These are phyloP conservation scores for Balamuthia mandrillaris DNA, from an alignment of 208 protist genomes.

Conservation along the genomic window DNA sequence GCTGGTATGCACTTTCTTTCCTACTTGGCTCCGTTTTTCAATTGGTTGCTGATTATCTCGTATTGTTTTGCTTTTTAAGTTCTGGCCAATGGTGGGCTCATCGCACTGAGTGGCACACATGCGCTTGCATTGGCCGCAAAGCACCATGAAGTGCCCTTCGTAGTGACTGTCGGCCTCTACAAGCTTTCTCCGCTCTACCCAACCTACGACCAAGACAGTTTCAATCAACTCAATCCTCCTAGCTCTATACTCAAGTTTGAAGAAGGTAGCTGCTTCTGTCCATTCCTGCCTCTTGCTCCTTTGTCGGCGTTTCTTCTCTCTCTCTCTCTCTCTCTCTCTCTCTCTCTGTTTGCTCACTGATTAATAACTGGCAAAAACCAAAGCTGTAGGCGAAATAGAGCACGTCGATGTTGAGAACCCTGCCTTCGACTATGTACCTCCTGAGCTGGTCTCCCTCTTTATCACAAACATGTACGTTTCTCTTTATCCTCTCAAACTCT, in stretches of 20 bases:
- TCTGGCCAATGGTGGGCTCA: conserved; percentile 94
- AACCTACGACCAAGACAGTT: conserved; percentile 78
- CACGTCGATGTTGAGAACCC: conserved; percentile 83
- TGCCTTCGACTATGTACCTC: conserved; percentile 94
- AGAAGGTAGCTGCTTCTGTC: conserved; percentile 43
- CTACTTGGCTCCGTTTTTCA: not conserved
- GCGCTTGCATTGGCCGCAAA: conserved; percentile 89
- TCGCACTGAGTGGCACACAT: conserved; percentile 87
- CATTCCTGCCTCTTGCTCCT: not conserved
- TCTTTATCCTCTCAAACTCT: no score
- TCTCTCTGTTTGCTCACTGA: not conserved
- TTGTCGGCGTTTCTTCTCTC: not conserved
- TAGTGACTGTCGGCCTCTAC: conserved; percentile 90
- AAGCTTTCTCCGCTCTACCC: conserved; percentile 95
- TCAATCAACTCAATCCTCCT: conserved; percentile 65
- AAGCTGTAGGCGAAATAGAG: not conserved
- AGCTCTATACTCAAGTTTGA: conserved; percentile 48
- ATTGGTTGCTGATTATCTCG: not conserved
- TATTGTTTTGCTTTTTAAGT: conserved; percentile 52
- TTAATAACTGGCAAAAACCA: no score
- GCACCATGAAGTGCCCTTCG: conserved; percentile 87
- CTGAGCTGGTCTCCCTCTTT: conserved; percentile 92
- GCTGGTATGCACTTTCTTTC: conserved; percentile 51
- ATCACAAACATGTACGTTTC: conserved; percentile 84
- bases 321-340: conserved; percentile 6